Base-by-base conservation (phyloP, 2,329 filamentous ascomycete genomes). In the Curvularia hawaiiensis region DNA sequence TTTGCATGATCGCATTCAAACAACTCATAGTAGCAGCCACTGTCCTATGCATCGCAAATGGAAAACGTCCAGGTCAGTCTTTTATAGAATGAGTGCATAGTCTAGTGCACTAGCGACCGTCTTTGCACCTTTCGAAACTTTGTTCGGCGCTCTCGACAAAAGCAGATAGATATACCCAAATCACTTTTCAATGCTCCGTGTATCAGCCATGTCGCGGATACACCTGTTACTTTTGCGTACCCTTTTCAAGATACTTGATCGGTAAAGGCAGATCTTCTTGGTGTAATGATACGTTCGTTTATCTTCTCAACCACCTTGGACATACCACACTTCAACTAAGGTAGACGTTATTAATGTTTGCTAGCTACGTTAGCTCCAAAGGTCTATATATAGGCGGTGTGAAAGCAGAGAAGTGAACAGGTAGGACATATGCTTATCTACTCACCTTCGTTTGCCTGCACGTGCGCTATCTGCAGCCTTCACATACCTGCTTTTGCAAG, bases 381-480 rank as follows among this genome's bases (percentile, higher is more conserved):
- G n/a, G 11, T 6, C 31, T 11, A 22, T 6, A 35, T 18, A 9
- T 3, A 20, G 22, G 43, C 38, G 30, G 35, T 40, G 43, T 47
- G 24, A 31, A 43, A n/a, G 43, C 44, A 12, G 54, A 18, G 35
- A 53, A 52, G 28, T 20, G 22, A 9, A 35, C 22, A 24, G 20
- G 43, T 12, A 14, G 12, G 14, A 20, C 16, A 4, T 38, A 28
- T 52, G 33, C 2, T 43, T 26, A 18, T 7, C 43, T n/a, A 38
- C 35, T 44, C 35, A 35, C 38, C 38, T 47, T 56, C 50, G 53
- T 35, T 53, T 16, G 9, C 16, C 9, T 30, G 6, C 35, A 18
- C n/a, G 28, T n/a, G 22, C 11, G 5, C 22, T 30, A 26, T 26
- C 26, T 20, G 9, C 48, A 11, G 10, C 20, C 44, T 22, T n/a